Evolutionary conservation across 225 moss, liverwort and hornwort genomes (phyloP).

Genomic region (Climacium dendroides): DNA sequence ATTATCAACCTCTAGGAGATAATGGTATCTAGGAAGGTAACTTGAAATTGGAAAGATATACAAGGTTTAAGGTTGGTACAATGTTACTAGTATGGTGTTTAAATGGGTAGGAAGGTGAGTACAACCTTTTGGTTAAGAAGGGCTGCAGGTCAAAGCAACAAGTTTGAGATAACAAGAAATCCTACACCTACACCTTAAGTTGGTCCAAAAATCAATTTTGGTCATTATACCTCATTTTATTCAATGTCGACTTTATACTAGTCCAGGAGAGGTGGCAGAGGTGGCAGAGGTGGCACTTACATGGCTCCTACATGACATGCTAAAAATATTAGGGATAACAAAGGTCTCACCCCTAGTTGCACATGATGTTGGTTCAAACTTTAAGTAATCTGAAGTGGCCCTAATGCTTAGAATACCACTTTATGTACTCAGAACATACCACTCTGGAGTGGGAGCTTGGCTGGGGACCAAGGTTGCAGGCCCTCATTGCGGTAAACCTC

Average conservation of each 20-base stretch:
- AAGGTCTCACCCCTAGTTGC: background rate
- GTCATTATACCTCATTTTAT: background rate
- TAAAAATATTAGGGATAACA: background rate
- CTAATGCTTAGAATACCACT: background rate
- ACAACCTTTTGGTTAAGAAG: background rate
- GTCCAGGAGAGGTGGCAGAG: too few species aligned
- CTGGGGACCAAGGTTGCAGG: constrained; percentile 22
- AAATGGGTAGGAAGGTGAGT: background rate
- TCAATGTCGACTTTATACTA: background rate
- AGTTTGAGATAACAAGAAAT: background rate
- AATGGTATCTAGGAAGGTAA: background rate
- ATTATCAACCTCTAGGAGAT: background rate
- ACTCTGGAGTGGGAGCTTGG: constrained; percentile 24
- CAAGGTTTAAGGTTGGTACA: background rate
- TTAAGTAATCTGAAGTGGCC: background rate
- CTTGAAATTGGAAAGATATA: background rate
- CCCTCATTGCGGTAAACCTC: constrained; percentile 24
- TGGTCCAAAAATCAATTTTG: background rate
- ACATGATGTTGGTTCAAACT: background rate
- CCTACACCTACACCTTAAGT: background rate
- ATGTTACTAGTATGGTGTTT: background rate
- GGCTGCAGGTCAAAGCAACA: background rate
- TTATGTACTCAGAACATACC: rapidly evolving
- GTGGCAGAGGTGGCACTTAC: background rate
- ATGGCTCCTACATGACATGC: background rate